Evolutionary conservation across 768 basidiomycete species (phyloP).

Genomic region (Lactarius indigo): DNA sequence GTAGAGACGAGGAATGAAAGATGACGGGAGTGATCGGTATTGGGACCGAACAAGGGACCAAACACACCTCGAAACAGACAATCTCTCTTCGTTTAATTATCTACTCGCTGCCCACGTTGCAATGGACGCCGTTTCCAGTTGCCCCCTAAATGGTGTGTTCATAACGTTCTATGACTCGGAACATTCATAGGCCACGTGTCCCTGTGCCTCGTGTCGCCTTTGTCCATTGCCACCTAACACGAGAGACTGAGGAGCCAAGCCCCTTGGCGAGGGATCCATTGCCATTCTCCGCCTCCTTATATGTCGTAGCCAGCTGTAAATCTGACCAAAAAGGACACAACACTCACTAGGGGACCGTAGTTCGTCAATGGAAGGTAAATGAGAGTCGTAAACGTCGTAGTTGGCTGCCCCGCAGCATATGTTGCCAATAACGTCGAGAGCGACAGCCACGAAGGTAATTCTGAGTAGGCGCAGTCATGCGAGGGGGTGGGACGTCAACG

Average conservation of each 20-base stretch:
- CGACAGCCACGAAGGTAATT: slow-evolving; percentile 71
- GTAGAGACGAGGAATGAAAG: no score
- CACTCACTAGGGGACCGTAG: slow-evolving; percentile 76
- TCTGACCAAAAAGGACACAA: background rate
- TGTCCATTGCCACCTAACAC: background rate
- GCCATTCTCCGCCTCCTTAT: background rate
- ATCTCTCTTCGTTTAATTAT: no score
- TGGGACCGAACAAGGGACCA: no score
- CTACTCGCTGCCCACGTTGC: no score
- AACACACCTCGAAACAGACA: no score
- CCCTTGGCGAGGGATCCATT: background rate
- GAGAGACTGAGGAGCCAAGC: background rate
- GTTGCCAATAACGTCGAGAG: slow-evolving; percentile 50
- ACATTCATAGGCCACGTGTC: no score
- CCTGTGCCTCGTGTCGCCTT: no score
- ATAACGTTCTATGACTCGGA: no score
- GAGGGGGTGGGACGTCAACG: background rate
- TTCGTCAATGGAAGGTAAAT: slow-evolving; percentile 73
- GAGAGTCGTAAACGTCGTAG: slow-evolving; percentile 54
- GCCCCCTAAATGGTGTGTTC: no score
- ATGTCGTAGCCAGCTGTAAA: background rate
- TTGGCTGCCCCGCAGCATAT: slow-evolving; percentile 47
- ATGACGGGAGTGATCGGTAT: no score
- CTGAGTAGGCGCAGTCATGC: slow-evolving; percentile 63
- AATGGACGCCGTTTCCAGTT: no score